phyloP scores from a whole-genome alignment of 179 eudicot species.

The Beta lomatogona region DNA sequence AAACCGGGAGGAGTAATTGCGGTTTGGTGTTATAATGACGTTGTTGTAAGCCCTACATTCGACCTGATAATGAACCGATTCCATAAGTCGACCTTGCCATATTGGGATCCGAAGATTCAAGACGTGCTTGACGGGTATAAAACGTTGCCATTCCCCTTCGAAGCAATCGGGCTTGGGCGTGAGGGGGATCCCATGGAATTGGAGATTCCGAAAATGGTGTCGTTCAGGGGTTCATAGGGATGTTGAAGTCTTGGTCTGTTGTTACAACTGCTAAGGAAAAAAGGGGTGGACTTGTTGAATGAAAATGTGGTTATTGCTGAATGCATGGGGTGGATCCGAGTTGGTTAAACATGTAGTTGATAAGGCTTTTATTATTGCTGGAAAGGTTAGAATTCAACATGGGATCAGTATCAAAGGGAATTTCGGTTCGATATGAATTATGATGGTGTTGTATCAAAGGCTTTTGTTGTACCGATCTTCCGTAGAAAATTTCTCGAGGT shows the following conservation, averaged over 20 bases:
- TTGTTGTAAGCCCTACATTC: conserved; percentile 21
- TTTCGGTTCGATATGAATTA: neutral
- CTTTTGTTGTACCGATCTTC: too few relatives aligned
- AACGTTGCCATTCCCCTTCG: conserved; percentile 39
- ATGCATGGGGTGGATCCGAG: conserved; percentile 44
- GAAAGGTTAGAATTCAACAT: conserved; percentile 24
- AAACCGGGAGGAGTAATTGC: conserved; percentile 32
- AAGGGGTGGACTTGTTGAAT: conserved; percentile 33
- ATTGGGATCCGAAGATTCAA: conserved; percentile 27
- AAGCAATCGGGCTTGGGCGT: conserved; percentile 32
- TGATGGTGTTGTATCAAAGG: neutral
- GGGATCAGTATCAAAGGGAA: too few relatives aligned
- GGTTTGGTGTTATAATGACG: conserved; percentile 32
- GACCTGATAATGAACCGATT: conserved; percentile 23
- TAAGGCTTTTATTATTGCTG: conserved; percentile 48
- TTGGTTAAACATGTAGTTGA: conserved; percentile 34
- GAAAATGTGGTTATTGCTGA: conserved; percentile 25
- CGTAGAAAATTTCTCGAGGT: too few relatives aligned
- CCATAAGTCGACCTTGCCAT: conserved; percentile 22
- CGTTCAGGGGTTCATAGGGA: conserved; percentile 27
- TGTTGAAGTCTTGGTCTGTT: conserved; percentile 36
- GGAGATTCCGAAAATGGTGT: conserved; percentile 36
- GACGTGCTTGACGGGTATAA: conserved; percentile 28
- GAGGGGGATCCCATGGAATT: conserved; percentile 36
- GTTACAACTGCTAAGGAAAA: conserved; percentile 34